Evolutionary conservation across 2,329 filamentous ascomycete genomes (phyloP).

Genomic region (Pseudogymnoascus sp.): DNA sequence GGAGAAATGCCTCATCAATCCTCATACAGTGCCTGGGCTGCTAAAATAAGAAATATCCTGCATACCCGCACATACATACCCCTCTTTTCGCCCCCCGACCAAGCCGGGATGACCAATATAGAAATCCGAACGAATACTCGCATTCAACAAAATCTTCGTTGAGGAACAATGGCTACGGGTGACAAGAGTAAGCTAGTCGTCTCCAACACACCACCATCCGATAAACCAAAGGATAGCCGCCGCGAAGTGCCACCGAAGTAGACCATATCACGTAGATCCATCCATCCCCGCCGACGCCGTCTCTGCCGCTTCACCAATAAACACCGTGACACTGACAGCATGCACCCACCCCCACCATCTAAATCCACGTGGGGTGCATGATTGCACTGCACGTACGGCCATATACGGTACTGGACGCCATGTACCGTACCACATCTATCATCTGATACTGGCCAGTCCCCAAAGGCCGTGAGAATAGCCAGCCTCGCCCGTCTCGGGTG

Average conservation of each 20-base stretch:
- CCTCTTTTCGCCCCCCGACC: not conserved
- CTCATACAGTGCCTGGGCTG: not conserved
- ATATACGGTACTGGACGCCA: not conserved
- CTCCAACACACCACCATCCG: not conserved
- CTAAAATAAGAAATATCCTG: not conserved
- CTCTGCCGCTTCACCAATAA: constrained; percentile 1
- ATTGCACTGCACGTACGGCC: not conserved
- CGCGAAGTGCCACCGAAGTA: not conserved
- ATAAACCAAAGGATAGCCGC: not conserved
- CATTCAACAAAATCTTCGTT: not conserved
- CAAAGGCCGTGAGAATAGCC: not conserved
- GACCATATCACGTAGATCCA: not conserved
- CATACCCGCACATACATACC: not conserved
- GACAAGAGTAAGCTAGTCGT: not conserved
- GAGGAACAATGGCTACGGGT: not conserved
- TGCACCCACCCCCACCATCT: constrained; percentile 2
- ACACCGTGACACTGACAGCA: not conserved
- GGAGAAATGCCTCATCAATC: not conserved
- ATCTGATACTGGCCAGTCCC: not conserved
- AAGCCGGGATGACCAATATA: not conserved
- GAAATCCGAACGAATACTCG: not conserved
- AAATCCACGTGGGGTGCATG: constrained; percentile 6
- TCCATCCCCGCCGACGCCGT: not conserved
- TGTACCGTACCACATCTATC: not conserved
- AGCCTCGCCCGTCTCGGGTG: not conserved